Percentiles rank a stretch among this genome's conserved stretches.
Conservation (phyloP, 768 basidiomycete species). For the Russula sp. region DNA sequence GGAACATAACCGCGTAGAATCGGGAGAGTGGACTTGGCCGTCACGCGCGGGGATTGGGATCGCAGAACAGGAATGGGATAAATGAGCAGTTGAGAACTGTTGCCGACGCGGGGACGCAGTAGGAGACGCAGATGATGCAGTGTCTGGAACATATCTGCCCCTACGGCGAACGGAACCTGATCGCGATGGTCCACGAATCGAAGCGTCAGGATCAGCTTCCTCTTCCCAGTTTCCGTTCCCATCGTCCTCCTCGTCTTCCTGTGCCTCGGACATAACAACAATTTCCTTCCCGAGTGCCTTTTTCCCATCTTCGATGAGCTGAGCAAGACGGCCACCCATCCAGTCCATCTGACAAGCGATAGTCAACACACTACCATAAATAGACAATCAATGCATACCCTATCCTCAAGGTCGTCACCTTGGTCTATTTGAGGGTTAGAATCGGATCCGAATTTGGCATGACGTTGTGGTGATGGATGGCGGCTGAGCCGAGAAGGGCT, state of each 20-base stretch:
- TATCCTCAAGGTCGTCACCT: constrained; percentile 25
- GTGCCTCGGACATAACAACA: constrained; percentile 69
- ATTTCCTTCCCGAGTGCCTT: constrained; percentile 74
- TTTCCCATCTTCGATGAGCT: constrained; percentile 76
- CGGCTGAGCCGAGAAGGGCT: constrained; percentile 31
- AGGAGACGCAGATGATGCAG: constrained; percentile 35
- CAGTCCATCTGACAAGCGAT: constrained; percentile 63
- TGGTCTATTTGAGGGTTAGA: constrained; percentile 33
- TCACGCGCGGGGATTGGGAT: constrained; percentile 36
- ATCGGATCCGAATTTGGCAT: constrained; percentile 45
- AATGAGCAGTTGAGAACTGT: constrained; percentile 22
- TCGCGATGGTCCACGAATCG: constrained; percentile 29
- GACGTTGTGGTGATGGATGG: constrained; percentile 29
- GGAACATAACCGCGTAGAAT: constrained; percentile 19
- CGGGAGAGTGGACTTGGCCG: constrained; percentile 32
- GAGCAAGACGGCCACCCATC: constrained; percentile 67
- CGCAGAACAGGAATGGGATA: constrained; percentile 32
- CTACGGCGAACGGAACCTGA: constrained; percentile 32
- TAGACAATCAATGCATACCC: constrained; percentile 13
- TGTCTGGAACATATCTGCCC: constrained; percentile 26
- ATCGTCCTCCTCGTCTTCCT: constrained; percentile 76
- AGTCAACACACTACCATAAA: constrained; percentile 5
- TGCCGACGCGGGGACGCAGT: constrained; percentile 27
- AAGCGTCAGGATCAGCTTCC: constrained; percentile 41
- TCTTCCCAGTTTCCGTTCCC: constrained; percentile 75